A percentile compares a stretch with the other conserved stretches of the same genome.
Evolutionary conservation across 768 basidiomycete genomes (phyloP).

Genomic region (Trametes villosa): DNA sequence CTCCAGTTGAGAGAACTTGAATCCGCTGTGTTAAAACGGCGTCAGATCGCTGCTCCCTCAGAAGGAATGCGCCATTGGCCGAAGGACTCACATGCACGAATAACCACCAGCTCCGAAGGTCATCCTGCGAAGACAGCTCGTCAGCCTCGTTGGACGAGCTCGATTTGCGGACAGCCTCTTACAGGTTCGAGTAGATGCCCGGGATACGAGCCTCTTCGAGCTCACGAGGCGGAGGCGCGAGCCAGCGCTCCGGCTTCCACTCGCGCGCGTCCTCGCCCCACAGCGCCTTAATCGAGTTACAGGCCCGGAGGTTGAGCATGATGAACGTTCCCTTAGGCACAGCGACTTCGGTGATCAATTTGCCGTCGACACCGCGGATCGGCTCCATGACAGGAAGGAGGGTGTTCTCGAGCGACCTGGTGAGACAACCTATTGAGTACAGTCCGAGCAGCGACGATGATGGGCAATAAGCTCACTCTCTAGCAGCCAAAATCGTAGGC

Average conservation of each 20-base stretch:
- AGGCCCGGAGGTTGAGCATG: not conserved
- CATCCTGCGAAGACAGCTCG: conserved; percentile 4
- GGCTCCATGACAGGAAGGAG: conserved; percentile 46
- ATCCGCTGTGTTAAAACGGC: conserved; percentile 5
- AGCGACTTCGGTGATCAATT: conserved; percentile 40
- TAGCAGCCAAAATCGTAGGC: too few relatives aligned
- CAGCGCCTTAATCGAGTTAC: conserved; percentile 9
- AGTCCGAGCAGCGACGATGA: too few relatives aligned
- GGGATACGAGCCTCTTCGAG: conserved; percentile 20
- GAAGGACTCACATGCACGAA: conserved; percentile 22
- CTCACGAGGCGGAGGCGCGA: conserved; percentile 4
- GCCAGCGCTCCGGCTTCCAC: conserved; percentile 27
- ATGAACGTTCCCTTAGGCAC: conserved; percentile 39
- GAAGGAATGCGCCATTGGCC: too few relatives aligned
- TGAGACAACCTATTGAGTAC: too few relatives aligned
- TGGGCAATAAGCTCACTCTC: too few relatives aligned
- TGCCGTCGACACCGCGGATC: conserved; percentile 42
- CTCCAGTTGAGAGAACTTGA: conserved; percentile 27
- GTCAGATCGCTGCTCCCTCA: not conserved
- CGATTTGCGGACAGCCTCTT: not conserved
- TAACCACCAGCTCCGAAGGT: conserved; percentile 21
- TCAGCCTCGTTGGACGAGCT: too few relatives aligned
- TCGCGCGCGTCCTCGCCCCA: conserved; percentile 49
- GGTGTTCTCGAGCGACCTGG: too few relatives aligned
- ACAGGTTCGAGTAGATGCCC: conserved; percentile 24